These are phyloP conservation scores for Leptodontidium sp. DNA, from an alignment of 2,329 filamentous ascomycete genomes.

Conservation along the genomic window DNA sequence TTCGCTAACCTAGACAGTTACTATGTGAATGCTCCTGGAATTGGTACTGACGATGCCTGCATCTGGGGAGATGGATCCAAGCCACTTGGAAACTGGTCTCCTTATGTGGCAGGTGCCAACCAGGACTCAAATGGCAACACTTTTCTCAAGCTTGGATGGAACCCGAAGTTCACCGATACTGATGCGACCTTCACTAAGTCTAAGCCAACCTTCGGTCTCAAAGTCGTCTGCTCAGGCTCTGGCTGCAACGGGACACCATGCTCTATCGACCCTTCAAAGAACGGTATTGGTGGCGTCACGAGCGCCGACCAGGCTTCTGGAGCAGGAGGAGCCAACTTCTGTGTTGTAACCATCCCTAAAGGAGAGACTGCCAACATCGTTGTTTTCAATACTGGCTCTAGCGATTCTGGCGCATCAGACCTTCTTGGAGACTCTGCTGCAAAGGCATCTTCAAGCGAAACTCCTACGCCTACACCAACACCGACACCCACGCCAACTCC, in stretches of 20 bases:
- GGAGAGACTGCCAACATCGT: constrained; percentile 74
- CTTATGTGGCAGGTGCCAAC: constrained; percentile 81
- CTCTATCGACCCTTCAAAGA: constrained; percentile 68
- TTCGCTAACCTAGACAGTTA: constrained; percentile 57
- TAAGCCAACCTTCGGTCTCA: constrained; percentile 71
- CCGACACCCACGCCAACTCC: constrained; percentile 40
- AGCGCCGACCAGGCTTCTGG: constrained; percentile 64
- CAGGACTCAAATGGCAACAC: constrained; percentile 70
- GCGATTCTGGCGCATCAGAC: constrained; percentile 12
- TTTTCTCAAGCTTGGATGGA: constrained; percentile 79
- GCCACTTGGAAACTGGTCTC: constrained; percentile 77
- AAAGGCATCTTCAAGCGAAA: constrained; percentile 34
- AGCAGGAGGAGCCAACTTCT: constrained; percentile 75
- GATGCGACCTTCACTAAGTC: constrained; percentile 56
- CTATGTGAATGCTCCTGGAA: constrained; percentile 81
- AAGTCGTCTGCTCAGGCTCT: constrained; percentile 71
- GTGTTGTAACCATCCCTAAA: constrained; percentile 77
- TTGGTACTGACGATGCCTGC: constrained; percentile 66
- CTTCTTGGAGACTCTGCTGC: constrained; percentile 18
- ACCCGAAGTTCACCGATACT: constrained; percentile 72
- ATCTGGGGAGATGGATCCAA: constrained; percentile 72
- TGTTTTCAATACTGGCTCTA: constrained; percentile 57
- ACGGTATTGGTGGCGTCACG: constrained; percentile 64
- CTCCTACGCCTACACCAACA: constrained; percentile 39
- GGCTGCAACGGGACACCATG: constrained; percentile 79